Conservation (phyloP, 768 basidiomycete genomes). For the Hericium erinaceus region DNA sequence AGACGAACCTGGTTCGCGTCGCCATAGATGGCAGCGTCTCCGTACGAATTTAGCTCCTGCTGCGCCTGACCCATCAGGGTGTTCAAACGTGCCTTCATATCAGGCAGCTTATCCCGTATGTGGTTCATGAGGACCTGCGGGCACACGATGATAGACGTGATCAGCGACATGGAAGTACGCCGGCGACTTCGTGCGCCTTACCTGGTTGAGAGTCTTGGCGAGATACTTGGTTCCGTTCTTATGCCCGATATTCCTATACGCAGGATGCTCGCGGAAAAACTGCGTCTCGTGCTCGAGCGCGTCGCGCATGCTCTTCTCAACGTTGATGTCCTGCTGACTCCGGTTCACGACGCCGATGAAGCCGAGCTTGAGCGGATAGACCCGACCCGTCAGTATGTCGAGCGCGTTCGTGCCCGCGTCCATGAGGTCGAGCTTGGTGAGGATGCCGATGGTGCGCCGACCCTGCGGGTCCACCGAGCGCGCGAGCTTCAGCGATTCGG, state of each 20-base stretch:
- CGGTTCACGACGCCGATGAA: conserved; percentile 98
- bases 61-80: conserved; percentile 99
- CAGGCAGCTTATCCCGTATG: conserved; percentile 96
- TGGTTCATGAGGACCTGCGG: conserved; percentile 86
- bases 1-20: conserved; percentile 69
- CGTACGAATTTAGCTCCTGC: conserved; percentile 95
- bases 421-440: conserved; percentile 98
- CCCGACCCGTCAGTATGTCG: conserved; percentile 91
- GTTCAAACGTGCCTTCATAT: conserved; percentile 98
- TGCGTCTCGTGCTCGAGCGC: conserved; percentile 80
- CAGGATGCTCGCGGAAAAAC: conserved; percentile 84
- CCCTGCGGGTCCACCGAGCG: conserved; percentile 94
- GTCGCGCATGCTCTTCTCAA: conserved; percentile 75
- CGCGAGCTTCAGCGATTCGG: conserved; percentile 94
- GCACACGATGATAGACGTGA: neutral
- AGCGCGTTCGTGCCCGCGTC: conserved; percentile 97
- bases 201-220: conserved; percentile 89
- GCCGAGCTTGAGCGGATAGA: conserved; percentile 95
- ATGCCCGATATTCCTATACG: conserved; percentile 92
- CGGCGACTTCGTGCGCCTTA: conserved; percentile 23
- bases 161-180: neutral
- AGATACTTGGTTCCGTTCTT: conserved; percentile 96
- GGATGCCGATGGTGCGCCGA: conserved; percentile 89
- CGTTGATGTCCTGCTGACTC: conserved; percentile 94
- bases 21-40: conserved; percentile 85